These are phyloP conservation scores for Eustoma russellianum DNA, from an alignment of 257 asterid genomes.

Conservation along the genomic window DNA sequence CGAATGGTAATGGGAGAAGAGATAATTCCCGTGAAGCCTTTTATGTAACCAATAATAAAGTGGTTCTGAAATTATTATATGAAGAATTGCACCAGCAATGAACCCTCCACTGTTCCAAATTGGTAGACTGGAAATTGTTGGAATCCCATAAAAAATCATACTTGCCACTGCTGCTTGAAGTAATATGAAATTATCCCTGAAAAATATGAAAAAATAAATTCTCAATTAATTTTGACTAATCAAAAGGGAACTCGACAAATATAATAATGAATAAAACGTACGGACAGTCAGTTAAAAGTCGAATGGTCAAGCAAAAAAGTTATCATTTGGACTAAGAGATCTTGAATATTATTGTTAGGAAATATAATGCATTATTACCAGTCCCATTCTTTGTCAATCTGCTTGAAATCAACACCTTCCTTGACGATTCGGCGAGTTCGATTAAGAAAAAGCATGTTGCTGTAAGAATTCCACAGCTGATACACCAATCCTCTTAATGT, in stretches of 20 bases:
- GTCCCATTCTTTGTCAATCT: slow-evolving; percentile 82
- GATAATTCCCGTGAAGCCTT: slow-evolving; percentile 48
- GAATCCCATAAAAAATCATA: slow-evolving; percentile 30
- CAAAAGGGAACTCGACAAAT: not conserved
- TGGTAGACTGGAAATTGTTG: slow-evolving; percentile 28
- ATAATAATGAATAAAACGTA: no score
- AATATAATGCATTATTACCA: slow-evolving; percentile 29
- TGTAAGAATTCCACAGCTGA: slow-evolving; percentile 48
- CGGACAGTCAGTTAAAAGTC: no score
- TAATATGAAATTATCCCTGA: slow-evolving; percentile 80
- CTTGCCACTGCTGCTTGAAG: slow-evolving; percentile 62
- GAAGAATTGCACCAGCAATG: slow-evolving; percentile 36
- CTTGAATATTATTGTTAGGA: not conserved
- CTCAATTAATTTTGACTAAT: no score
- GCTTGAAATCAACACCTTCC: slow-evolving; percentile 63
- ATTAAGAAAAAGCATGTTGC: slow-evolving; percentile 60
- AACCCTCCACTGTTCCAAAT: slow-evolving; percentile 52
- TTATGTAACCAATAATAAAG: slow-evolving; percentile 62
- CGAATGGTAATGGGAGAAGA: slow-evolving; percentile 56
- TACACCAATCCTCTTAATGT: slow-evolving; percentile 37
- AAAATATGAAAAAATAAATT: not conserved
- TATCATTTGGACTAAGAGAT: no score
- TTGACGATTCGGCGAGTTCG: slow-evolving; percentile 59
- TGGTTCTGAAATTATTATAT: slow-evolving; percentile 62
- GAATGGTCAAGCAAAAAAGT: no score